phyloP scores from a whole-genome alignment of 2,329 filamentous ascomycete species.

The Neonectria neomacrospora region DNA sequence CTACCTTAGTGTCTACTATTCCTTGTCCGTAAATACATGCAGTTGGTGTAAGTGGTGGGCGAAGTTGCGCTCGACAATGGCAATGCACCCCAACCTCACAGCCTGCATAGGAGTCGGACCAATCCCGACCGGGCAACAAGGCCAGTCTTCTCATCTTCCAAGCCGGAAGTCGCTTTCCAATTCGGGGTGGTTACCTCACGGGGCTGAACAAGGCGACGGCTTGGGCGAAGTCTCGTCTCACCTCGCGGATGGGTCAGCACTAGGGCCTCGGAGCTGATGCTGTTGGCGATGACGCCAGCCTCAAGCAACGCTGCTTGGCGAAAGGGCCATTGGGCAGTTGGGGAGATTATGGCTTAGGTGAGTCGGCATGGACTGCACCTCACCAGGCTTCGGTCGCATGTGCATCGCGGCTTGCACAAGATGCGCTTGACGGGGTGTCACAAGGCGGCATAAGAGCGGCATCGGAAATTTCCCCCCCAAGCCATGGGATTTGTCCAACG shows the following conservation, averaged over 20 bases:
- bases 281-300: constrained; percentile 4
- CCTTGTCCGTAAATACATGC: too few species aligned
- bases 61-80: neutral
- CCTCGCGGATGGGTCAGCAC: constrained; percentile 13
- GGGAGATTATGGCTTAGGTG: constrained; percentile 18
- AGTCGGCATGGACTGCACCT: constrained; percentile 5
- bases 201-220: neutral
- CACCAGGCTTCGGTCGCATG: neutral
- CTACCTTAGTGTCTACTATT: neutral
- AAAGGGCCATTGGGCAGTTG: constrained; percentile 7
- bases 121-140: neutral
- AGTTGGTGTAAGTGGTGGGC: neutral
- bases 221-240: neutral
- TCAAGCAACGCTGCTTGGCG: too few species aligned
- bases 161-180: neutral
- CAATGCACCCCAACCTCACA: constrained; percentile 1
- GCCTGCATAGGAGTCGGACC: neutral
- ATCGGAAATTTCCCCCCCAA: neutral
- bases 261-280: constrained; percentile 5
- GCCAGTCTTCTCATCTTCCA: too few species aligned
- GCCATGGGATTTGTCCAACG: neutral
- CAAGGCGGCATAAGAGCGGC: neutral
- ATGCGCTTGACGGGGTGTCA: neutral
- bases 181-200: neutral
- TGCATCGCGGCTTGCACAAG: neutral